These are phyloP conservation scores for Zygotorulaspora danielsina DNA, from an alignment of 805 yeast species.

Conservation along the genomic window DNA sequence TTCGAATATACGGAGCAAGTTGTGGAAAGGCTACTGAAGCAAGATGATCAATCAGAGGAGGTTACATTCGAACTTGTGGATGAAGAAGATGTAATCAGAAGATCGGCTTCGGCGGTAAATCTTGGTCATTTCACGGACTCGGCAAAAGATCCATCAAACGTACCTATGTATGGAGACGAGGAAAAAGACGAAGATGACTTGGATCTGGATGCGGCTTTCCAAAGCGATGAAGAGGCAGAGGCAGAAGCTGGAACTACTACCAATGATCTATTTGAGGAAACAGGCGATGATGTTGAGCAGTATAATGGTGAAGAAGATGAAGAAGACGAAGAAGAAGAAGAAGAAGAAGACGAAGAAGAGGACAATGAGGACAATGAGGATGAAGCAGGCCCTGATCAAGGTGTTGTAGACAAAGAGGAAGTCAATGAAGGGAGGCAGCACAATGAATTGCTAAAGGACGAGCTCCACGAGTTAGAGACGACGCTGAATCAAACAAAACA, in stretches of 20 bases:
- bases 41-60: constrained; percentile 82
- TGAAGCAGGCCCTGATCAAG: constrained; percentile 48
- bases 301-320: constrained; percentile 36
- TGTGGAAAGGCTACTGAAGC: constrained; percentile 68
- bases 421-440: constrained; percentile 59
- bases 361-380: constrained; percentile 44
- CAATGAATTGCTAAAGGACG: constrained; percentile 74
- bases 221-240: constrained; percentile 36
- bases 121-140: constrained; percentile 13
- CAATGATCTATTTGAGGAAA: constrained; percentile 30
- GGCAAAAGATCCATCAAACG: not conserved
- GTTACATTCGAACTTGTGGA: constrained; percentile 72
- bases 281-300: constrained; percentile 36
- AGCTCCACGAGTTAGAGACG: constrained; percentile 71
- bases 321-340: constrained; percentile 35
- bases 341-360: constrained; percentile 44
- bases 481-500: constrained; percentile 72
- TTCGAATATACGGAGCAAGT: constrained; percentile 73
- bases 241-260: constrained; percentile 18
- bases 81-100: constrained; percentile 38
- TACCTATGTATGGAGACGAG: constrained; percentile 16
- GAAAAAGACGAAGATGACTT: constrained; percentile 48
- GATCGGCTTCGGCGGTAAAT: constrained; percentile 23
- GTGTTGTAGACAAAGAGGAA: constrained; percentile 47
- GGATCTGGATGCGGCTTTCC: constrained; percentile 55